Base-by-base conservation (phyloP, 352 stramenopile genomes). In the Pythium biforme region DNA sequence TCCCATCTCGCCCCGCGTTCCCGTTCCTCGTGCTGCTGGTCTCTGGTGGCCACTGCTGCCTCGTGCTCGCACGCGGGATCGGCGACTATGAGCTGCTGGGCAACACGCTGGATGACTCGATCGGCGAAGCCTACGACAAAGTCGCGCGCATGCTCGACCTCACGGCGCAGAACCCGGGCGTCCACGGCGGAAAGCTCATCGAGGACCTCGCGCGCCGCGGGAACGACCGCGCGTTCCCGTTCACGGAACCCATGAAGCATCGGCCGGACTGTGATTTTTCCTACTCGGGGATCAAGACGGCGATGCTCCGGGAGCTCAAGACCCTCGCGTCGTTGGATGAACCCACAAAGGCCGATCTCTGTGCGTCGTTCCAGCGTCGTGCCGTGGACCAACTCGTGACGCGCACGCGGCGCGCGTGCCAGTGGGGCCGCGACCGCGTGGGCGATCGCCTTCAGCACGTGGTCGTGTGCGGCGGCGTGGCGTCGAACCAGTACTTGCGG, bases 121-220 rank as follows among this genome's bases (percentile, higher is more conserved):
- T 99, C 1, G 97, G 97, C 15, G 97, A 99, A 80, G 95, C 95
- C 7, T 99, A 98, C 66, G 97, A 99, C 68, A 99, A 99, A 78
- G 97, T 98, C 19, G 97, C 96, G 11, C 84, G 97, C 33, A 91
- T 99, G 71, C 75, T 99, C 9, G 77, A 93, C 40, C 75, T 99
- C 48, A 79, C 78, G 50, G 70, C 70, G 0, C 70, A 75, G 29
- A 72, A 84, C 22, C 45, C 60, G 9, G 73, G 70, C 0, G 70
- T 86, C 4, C 95, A 97, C 34, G 94, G 96, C 6, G 97, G 97
- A 20, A 90, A 92, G 4, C 79, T 97, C n/a, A 88, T 99, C n/a
- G 97, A 99, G 68, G 68, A 79, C 9, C 77, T 97, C 40, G 96
- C 97, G 6, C 69, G 69, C 22, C 75, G 85, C 31, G 97, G 97